Percentiles rank a stretch among this genome's conserved stretches.
Conservation (phyloP, 148 eudicot genomes). For the Oxyria digyna region DNA sequence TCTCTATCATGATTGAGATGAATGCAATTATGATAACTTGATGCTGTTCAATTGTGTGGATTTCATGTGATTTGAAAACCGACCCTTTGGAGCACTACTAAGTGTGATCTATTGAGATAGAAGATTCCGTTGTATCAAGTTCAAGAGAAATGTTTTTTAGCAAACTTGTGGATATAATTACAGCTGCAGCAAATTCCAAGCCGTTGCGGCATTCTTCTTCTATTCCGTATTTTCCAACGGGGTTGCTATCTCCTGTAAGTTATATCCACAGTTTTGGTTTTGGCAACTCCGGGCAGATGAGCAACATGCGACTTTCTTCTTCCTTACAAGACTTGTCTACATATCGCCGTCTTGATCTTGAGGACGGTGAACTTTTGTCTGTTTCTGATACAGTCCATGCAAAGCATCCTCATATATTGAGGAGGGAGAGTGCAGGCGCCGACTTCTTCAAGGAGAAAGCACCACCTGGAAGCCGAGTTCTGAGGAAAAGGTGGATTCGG, state of each 20-base stretch:
- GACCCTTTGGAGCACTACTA: background rate
- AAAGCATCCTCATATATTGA: slow-evolving; percentile 15
- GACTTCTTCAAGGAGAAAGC: slow-evolving; percentile 83
- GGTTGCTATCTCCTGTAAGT: slow-evolving; percentile 56
- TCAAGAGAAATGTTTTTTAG: slow-evolving; percentile 41
- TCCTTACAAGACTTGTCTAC: slow-evolving; percentile 88
- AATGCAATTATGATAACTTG: background rate
- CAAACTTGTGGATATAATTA: slow-evolving; percentile 46
- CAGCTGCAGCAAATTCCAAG: slow-evolving; percentile 28
- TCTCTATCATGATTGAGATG: background rate
- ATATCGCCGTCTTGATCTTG: slow-evolving; percentile 55
- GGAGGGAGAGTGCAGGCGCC: slow-evolving; percentile 31
- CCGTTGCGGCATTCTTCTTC: slow-evolving; percentile 48
- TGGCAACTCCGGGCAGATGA: slow-evolving; percentile 34
- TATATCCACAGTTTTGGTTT: slow-evolving; percentile 31
- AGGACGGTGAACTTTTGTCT: slow-evolving; percentile 20
- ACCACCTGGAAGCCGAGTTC: slow-evolving; percentile 21
- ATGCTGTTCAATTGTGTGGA: background rate
- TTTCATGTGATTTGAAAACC: background rate
- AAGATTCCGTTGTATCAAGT: background rate
- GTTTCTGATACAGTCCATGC: background rate
- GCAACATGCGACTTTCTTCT: slow-evolving; percentile 47
- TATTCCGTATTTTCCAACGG: slow-evolving; percentile 45
- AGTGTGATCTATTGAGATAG: background rate
- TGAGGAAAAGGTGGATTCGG: slow-evolving; percentile 47